phyloP scores from a whole-genome alignment of 2,329 filamentous ascomycete species.

The Aspergillus texensis region DNA sequence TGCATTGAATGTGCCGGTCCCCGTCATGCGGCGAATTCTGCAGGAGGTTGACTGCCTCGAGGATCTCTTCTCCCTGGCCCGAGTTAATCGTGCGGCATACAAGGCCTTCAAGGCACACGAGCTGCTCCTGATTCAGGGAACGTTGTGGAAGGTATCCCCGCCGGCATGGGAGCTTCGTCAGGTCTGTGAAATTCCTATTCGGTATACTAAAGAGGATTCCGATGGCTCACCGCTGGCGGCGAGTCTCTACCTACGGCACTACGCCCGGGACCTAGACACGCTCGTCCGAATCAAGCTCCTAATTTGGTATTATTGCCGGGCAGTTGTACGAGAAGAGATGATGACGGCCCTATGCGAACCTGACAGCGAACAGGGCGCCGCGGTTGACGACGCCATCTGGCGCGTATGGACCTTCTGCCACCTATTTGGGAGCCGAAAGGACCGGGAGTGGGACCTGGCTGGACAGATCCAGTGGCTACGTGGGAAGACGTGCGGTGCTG shows the following conservation, averaged over 20 bases:
- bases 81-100: constrained; percentile 10
- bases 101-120: constrained; percentile 11
- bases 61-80: constrained; percentile 11
- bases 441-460: constrained; percentile 6
- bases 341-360: background rate
- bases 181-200: background rate
- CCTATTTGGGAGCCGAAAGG: constrained; percentile 12
- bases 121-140: background rate
- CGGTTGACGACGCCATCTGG: constrained; percentile 13
- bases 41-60: constrained; percentile 10
- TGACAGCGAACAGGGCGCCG: background rate
- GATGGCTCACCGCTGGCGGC: constrained; percentile 9
- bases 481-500: background rate
- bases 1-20: background rate
- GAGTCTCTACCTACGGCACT: constrained; percentile 13
- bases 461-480: constrained; percentile 13
- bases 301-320: background rate
- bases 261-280: constrained; percentile 7
- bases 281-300: constrained; percentile 13
- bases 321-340: background rate
- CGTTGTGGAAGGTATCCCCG: constrained; percentile 7
- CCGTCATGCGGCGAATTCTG: background rate
- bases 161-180: constrained; percentile 16
- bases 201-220: background rate
- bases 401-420: constrained; percentile 16